Evolutionary conservation across 371 early-diverging fungal genomes (phyloP), one percentile per base, ranked within the genome.

Genomic region (Mortierella sp.): DNA sequence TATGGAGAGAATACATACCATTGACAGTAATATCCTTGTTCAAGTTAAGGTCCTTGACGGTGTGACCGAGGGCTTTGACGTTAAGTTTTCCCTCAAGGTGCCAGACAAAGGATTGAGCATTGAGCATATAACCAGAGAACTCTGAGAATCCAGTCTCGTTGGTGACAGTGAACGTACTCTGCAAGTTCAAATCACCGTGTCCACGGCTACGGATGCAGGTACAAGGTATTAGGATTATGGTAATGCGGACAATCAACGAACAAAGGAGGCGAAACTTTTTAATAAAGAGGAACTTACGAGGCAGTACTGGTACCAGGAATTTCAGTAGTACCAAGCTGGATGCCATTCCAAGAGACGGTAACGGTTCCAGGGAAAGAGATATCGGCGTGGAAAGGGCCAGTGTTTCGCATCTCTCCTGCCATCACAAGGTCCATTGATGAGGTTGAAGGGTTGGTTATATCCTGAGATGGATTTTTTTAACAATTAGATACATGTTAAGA

Each of bases 371-470:
- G 88, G 86, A 92, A 92, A 11, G 75, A 55, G 63, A 92, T 90
- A 0, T 77, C 72, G 13, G 92, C 92, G 58, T 76, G 84, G 74
- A 92, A 82, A n/a, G 87, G 87, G 59, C 92, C 92, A 24, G 92
- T 88, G 28, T 87, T 76, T 33, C 83, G 77, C 74, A 90, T 87
- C 4, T 76, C 58, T 45, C 92, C 92, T 55, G 64, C 59, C 84
- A 88, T 85, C 45, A 81, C 79, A 28, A 89, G 83, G 58, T 83
- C 86, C 84, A 89, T 67, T 21, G 65, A 71, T 1, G 74, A 64
- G 1, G 74, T 19, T 24, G 68, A 58, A 41, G 69, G 65, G 43
- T 74, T 69, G 59, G 67, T 58, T 32, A 68, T 77, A 28, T 67
- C 71, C 63, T 70, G 58, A 16, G 7, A 21, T 0, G 38, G 2